These are phyloP conservation scores for Umbelopsis sp. DNA, from an alignment of 192 early-diverging fungal genomes.

Conservation along the genomic window DNA sequence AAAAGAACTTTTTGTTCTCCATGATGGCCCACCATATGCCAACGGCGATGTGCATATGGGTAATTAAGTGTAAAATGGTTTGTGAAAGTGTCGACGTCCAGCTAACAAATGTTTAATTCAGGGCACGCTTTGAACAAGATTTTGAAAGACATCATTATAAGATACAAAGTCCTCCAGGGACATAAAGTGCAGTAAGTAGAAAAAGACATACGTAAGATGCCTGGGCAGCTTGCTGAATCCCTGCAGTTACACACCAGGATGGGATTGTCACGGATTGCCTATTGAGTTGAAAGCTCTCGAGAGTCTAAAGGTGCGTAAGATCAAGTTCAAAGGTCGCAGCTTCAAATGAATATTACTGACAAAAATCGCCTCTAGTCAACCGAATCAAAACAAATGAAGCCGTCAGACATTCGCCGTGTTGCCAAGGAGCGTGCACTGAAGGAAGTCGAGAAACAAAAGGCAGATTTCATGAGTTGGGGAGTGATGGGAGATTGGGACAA, in stretches of 20 bases:
- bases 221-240: neutral
- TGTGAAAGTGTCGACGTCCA: neutral
- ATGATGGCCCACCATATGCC: conserved; percentile 85
- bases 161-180: conserved; percentile 72
- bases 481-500: conserved; percentile 81
- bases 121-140: conserved; percentile 83
- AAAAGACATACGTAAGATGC: neutral
- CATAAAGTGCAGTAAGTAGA: conserved; percentile 62
- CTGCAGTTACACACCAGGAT: conserved; percentile 69
- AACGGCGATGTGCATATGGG: conserved; percentile 76
- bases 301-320: conserved; percentile 45
- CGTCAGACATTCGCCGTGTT: conserved; percentile 52
- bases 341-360: neutral
- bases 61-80: neutral
- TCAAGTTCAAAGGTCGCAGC: neutral
- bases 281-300: conserved; percentile 81
- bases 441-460: conserved; percentile 61
- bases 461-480: conserved; percentile 63
- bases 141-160: conserved; percentile 78
- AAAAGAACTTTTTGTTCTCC: conserved; percentile 72
- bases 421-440: conserved; percentile 64
- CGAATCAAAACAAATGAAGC: conserved; percentile 29
- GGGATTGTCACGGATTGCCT: conserved; percentile 81
- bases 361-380: neutral
- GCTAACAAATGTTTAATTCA: conserved; percentile 6